These are phyloP conservation scores for Chlamydomonas urium DNA, from an alignment of 139 green algal species.

Conservation along the genomic window DNA sequence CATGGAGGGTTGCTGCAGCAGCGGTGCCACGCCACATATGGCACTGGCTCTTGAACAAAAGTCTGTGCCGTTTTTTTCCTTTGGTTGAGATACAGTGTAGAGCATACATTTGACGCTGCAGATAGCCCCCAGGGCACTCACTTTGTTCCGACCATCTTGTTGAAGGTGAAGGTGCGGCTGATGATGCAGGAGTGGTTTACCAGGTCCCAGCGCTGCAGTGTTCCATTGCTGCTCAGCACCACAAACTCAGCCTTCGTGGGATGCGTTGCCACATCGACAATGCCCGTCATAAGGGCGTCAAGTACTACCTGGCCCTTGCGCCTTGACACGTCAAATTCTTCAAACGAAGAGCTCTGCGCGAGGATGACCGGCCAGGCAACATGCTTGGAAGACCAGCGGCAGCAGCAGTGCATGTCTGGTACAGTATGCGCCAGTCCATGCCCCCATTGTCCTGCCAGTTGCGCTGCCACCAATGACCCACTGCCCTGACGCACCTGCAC, in stretches of 20 bases:
- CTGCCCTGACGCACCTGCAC: slow-evolving; percentile 8
- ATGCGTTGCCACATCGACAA: slow-evolving; percentile 41
- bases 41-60: too few species aligned
- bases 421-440: too few species aligned
- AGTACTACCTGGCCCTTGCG: slow-evolving; percentile 23
- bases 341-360: slow-evolving; percentile 27
- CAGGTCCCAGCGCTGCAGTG: slow-evolving; percentile 50
- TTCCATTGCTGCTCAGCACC: slow-evolving; percentile 22
- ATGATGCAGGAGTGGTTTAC: slow-evolving; percentile 24
- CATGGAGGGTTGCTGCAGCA: too few species aligned
- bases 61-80: too few species aligned
- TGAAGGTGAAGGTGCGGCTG: slow-evolving; percentile 26
- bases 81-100: too few species aligned
- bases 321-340: slow-evolving; percentile 37
- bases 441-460: not conserved
- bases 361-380: not conserved
- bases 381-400: not conserved
- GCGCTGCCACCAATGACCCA: not conserved
- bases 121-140: too few species aligned
- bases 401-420: not conserved
- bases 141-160: slow-evolving; percentile 8
- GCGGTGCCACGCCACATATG: too few species aligned
- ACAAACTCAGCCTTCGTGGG: slow-evolving; percentile 36
- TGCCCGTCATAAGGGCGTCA: slow-evolving; percentile 25
- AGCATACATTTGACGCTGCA: too few species aligned